These are phyloP conservation scores for Boletus rufocinnamomeus DNA, from an alignment of 768 basidiomycete genomes.

Conservation along the genomic window DNA sequence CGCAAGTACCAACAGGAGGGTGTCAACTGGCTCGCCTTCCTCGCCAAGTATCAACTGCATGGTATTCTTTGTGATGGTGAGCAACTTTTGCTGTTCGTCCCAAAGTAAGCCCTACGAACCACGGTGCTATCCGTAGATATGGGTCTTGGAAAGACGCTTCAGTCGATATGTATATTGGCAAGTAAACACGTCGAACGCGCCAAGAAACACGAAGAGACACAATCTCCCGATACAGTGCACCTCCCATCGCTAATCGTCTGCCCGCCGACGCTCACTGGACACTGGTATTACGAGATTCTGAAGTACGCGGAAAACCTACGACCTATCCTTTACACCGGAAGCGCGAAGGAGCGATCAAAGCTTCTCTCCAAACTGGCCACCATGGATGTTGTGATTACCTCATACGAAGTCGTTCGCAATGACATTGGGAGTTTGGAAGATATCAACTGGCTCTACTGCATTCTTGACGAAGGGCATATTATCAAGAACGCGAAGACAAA, in stretches of 20 bases:
- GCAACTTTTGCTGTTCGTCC: slow-evolving; percentile 19
- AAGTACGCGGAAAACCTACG: slow-evolving; percentile 87
- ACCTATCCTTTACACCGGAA: slow-evolving; percentile 88
- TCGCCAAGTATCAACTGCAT: slow-evolving; percentile 96
- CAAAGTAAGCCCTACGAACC: neutral
- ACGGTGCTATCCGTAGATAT: slow-evolving; percentile 62
- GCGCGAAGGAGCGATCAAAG: slow-evolving; percentile 74
- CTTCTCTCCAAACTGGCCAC: slow-evolving; percentile 64
- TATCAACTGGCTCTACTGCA: slow-evolving; percentile 90
- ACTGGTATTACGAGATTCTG: slow-evolving; percentile 97
- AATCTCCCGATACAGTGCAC: slow-evolving; percentile 76
- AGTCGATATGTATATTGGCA: slow-evolving; percentile 95
- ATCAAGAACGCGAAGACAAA: slow-evolving; percentile 99
- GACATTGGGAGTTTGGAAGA: slow-evolving; percentile 77
- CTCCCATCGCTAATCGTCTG: slow-evolving; percentile 94
- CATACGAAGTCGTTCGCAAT: slow-evolving; percentile 96
- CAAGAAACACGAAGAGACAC: slow-evolving; percentile 61
- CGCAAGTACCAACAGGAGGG: slow-evolving; percentile 98
- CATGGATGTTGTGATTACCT: slow-evolving; percentile 93
- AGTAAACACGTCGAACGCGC: slow-evolving; percentile 91
- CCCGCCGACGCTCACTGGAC: slow-evolving; percentile 95
- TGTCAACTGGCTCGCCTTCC: slow-evolving; percentile 97
- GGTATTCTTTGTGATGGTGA: slow-evolving; percentile 96
- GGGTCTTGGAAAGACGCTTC: slow-evolving; percentile 97
- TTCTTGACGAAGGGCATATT: slow-evolving; percentile 97